Evolutionary conservation across 2,329 filamentous ascomycete species (phyloP), one percentile per base, ranked within the genome.

Genomic region (Exophiala oligosperma): DNA sequence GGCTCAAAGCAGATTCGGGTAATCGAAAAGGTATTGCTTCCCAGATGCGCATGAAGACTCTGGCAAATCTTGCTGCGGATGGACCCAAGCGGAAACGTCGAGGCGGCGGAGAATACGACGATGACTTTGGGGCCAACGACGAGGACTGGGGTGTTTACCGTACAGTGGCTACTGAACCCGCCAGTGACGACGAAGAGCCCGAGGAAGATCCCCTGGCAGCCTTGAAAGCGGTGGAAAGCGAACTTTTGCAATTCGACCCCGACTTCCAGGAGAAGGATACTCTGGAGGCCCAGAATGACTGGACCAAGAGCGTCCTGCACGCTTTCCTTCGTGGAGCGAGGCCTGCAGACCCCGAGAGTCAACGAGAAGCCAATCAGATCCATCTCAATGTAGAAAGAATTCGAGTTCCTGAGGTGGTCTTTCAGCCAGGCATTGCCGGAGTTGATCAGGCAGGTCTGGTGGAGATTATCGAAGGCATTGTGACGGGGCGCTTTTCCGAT

Each of bases 121-220:
- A 99, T 71, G 92, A 91, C 60, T 99, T 99, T 70, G 94, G 94
- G 56, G 92, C 92, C 50, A 93, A 99, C 72, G 94, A 99, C 70
- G 92, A 95, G 57, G 94, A 99, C 73, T 99, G 94, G 94, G 91
- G 91, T 57, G 91, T 99, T 12, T 99, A 99, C 74, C 88, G 94
- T 53, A 91, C 91, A 41, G 95, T 97, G 57, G 90, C 91, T 1
- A 91, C 90, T 0, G 92, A 91, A 51, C 88, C 89, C 6, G 84
- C 84, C 14, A 81, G 81, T 66, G 91, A 89, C 69, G 91, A 94
- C 62, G 92, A 97, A 65, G 90, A 93, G 68, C 92, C 96, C 51
- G 92, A 96, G 71, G 93, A 97, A 72, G 93, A 97, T 68, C 82
- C 96, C 0, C 83, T 84, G 57, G 84, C 81, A 4, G 84, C 81